A percentile compares a stretch with the other conserved stretches of the same genome.
Evolutionary conservation across 2,329 filamentous ascomycete species (phyloP).

Genomic region (Pseudopithomyces maydicus): DNA sequence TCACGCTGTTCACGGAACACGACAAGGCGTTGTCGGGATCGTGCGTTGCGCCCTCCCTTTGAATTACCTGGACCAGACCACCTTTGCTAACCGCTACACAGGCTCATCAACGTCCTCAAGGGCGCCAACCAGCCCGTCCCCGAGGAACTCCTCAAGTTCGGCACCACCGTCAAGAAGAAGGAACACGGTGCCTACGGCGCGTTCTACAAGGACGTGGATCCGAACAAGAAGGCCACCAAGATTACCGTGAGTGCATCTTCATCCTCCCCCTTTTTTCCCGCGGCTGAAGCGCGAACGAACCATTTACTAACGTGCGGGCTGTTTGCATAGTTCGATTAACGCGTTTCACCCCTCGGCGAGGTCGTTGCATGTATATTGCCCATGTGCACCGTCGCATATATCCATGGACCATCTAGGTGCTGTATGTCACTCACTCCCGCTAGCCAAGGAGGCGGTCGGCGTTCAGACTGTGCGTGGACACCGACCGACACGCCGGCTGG

Average conservation of each 20-base stretch:
- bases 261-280: too few relatives aligned
- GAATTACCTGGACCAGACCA: background rate
- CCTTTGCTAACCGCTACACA: too few relatives aligned
- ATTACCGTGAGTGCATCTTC: slow-evolving; percentile 60
- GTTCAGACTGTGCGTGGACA: too few relatives aligned
- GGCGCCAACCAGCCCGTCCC: slow-evolving; percentile 91
- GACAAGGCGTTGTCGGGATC: slow-evolving; percentile 91
- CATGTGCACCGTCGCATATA: too few relatives aligned
- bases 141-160: slow-evolving; percentile 90
- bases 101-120: slow-evolving; percentile 91
- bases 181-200: slow-evolving; percentile 91
- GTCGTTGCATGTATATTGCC: background rate
- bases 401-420: too few relatives aligned
- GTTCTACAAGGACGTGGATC: slow-evolving; percentile 90
- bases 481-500: too few relatives aligned
- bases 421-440: too few relatives aligned
- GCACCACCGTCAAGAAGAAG: slow-evolving; percentile 99
- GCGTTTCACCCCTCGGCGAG: slow-evolving; percentile 18
- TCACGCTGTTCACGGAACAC: slow-evolving; percentile 93
- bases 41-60: slow-evolving; percentile 59
- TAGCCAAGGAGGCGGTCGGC: too few relatives aligned
- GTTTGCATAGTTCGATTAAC: slow-evolving; percentile 74
- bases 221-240: slow-evolving; percentile 84
- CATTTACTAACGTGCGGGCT: too few relatives aligned
- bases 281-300: too few relatives aligned